Conservation (phyloP, 306 rosid species). For the Acacia crassicarpa region DNA sequence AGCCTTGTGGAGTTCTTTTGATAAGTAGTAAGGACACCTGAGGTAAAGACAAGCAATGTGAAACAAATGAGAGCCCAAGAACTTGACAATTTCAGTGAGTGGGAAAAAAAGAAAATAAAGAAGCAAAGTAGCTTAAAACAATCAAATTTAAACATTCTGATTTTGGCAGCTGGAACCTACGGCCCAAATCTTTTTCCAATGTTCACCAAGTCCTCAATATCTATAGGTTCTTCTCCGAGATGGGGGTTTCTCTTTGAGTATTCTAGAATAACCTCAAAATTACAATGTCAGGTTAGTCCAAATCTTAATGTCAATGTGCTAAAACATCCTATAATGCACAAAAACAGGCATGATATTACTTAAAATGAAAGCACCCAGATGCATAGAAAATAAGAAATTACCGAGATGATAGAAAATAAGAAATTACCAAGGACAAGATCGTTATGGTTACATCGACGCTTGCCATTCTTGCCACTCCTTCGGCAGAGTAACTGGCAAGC, state of each 20-base stretch:
- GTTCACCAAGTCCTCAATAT: constrained; percentile 92
- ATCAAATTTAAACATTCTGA: constrained; percentile 14
- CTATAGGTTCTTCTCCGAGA: constrained; percentile 93
- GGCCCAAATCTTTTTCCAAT: constrained; percentile 80
- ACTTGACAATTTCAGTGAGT: constrained; percentile 27
- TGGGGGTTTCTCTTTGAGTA: constrained; percentile 69
- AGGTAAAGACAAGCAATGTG: constrained; percentile 33
- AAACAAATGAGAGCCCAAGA: constrained; percentile 31
- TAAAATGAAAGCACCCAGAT: constrained; percentile 6
- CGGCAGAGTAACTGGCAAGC: constrained; percentile 70
- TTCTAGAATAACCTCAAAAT: constrained; percentile 48
- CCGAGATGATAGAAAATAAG: constrained; percentile 39
- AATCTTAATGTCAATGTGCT: constrained; percentile 16
- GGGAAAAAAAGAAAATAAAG: not conserved
- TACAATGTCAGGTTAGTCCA: constrained; percentile 31
- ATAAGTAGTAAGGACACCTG: constrained; percentile 91
- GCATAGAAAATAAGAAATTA: constrained; percentile 32
- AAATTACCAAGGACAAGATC: constrained; percentile 54
- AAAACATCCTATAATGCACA: constrained; percentile 13
- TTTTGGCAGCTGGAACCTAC: constrained; percentile 54
- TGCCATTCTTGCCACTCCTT: constrained; percentile 46
- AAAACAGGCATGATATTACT: not conserved
- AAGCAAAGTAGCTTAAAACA: not conserved
- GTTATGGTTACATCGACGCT: constrained; percentile 55
- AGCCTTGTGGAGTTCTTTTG: constrained; percentile 79